phyloP scores from a whole-genome alignment of 352 stramenopile genomes.

The Globisporangium rhizosaccharum region DNA sequence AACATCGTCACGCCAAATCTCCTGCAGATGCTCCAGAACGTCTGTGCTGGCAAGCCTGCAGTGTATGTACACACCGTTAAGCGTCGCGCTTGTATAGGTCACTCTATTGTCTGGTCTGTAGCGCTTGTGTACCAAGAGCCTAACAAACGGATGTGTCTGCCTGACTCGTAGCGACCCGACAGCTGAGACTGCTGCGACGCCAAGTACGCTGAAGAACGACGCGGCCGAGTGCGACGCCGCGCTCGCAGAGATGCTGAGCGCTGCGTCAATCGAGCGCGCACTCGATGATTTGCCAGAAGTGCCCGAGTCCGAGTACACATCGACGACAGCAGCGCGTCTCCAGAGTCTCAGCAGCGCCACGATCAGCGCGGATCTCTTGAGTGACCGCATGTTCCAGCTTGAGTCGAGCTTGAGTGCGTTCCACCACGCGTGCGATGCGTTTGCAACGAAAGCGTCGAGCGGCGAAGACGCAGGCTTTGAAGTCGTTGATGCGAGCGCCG shows the following conservation, averaged over 20 bases:
- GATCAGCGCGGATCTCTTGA: constrained; percentile 80
- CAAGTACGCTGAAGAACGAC: constrained; percentile 16
- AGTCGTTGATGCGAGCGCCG: constrained; percentile 18
- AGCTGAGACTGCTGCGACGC: constrained; percentile 15
- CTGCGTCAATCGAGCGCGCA: constrained; percentile 32
- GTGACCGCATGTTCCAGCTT: constrained; percentile 87
- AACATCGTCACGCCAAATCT: constrained; percentile 44
- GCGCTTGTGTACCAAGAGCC: too few species aligned
- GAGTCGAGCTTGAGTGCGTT: constrained; percentile 75
- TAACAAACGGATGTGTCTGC: neutral
- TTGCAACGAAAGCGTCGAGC: constrained; percentile 10
- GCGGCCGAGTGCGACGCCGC: constrained; percentile 26
- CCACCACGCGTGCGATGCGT: constrained; percentile 52
- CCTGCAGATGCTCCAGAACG: constrained; percentile 64
- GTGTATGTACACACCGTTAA: constrained; percentile 26
- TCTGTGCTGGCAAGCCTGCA: constrained; percentile 61
- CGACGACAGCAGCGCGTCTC: constrained; percentile 33
- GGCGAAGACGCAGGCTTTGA: constrained; percentile 15
- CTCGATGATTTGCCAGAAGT: constrained; percentile 70
- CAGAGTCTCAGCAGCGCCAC: constrained; percentile 76
- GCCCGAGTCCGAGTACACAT: constrained; percentile 43
- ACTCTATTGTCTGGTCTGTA: too few species aligned
- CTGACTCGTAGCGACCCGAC: constrained; percentile 22
- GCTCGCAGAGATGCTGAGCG: constrained; percentile 30
- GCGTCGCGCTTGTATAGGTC: neutral